Percentiles rank a stretch among this genome's conserved stretches.
Evolutionary conservation across 163 green algal species (phyloP).

Genomic region (Scenedesmus sp.): DNA sequence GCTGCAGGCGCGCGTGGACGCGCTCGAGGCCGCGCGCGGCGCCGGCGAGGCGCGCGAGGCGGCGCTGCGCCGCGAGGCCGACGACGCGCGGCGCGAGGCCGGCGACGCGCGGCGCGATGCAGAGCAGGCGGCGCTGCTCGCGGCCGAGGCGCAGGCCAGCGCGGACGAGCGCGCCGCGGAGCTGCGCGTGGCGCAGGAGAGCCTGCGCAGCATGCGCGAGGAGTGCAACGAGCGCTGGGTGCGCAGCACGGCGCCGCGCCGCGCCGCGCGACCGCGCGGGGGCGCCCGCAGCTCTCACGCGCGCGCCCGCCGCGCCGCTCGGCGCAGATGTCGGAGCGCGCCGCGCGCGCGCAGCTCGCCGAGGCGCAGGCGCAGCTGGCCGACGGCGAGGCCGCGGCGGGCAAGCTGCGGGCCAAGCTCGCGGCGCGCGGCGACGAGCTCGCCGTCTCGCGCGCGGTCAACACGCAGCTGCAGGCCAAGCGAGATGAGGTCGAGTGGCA

Average conservation of each 20-base stretch:
- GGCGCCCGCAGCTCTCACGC: too few species aligned
- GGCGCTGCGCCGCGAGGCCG: slow-evolving; percentile 32
- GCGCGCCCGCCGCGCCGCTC: too few species aligned
- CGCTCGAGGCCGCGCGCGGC: slow-evolving; percentile 1
- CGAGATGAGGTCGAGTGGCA: slow-evolving; percentile 82
- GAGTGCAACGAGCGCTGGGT: slow-evolving; percentile 69
- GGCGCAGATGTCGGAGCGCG: slow-evolving; percentile 54
- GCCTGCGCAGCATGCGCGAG: slow-evolving; percentile 60
- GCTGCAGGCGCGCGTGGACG: slow-evolving; percentile 22
- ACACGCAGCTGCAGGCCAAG: slow-evolving; percentile 70
- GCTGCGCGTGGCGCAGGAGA: slow-evolving; percentile 60
- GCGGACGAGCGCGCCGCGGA: slow-evolving; percentile 58
- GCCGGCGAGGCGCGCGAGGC: slow-evolving; percentile 34
- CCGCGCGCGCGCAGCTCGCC: slow-evolving; percentile 41
- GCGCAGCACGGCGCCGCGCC: slow-evolving; percentile 23
- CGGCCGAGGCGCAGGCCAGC: slow-evolving; percentile 31
- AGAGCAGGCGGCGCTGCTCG: slow-evolving; percentile 30
- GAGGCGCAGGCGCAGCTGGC: slow-evolving; percentile 29
- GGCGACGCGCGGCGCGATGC: slow-evolving; percentile 9
- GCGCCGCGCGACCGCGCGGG: too few species aligned
- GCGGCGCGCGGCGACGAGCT: slow-evolving; percentile 36
- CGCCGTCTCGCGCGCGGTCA: slow-evolving; percentile 56
- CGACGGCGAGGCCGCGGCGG: neutral
- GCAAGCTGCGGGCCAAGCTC: slow-evolving; percentile 21
- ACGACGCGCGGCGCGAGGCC: neutral